A percentile compares a stretch with the other conserved stretches of the same genome.
Conservation (phyloP, 139 green algal genomes). For the Pedinophyceae sp. region DNA sequence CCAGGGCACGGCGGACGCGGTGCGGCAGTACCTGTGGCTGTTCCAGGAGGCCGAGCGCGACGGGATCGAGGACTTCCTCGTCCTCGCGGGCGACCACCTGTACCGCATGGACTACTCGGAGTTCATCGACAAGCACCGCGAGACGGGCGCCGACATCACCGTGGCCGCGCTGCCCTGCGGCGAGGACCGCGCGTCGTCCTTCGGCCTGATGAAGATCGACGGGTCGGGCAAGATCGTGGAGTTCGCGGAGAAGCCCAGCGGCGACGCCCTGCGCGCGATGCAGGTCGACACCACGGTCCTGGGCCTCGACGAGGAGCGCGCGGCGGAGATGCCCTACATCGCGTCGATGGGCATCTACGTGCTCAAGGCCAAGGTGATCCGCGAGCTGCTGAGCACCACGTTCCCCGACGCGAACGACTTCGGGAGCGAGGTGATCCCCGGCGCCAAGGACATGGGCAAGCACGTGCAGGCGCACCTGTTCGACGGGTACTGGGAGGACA, state of each 20-base stretch:
- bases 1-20: constrained; percentile 93
- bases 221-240: constrained; percentile 63
- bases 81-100: constrained; percentile 93
- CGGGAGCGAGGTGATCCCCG: constrained; percentile 67
- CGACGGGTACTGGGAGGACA: constrained; percentile 82
- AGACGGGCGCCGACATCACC: constrained; percentile 85
- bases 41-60: constrained; percentile 80
- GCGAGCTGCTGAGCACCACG: constrained; percentile 31
- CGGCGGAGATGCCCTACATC: constrained; percentile 86
- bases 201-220: constrained; percentile 99
- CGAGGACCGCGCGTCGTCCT: constrained; percentile 72
- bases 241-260: constrained; percentile 97
- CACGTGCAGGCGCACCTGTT: constrained; percentile 65
- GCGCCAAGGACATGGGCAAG: constrained; percentile 53
- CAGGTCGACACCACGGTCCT: constrained; percentile 91
- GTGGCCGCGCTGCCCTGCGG: constrained; percentile 88
- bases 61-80: constrained; percentile 92
- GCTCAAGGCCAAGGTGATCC: constrained; percentile 47
- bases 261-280: constrained; percentile 79
- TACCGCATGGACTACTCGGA: constrained; percentile 99
- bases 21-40: constrained; percentile 98
- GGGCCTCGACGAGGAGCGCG: constrained; percentile 62
- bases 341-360: constrained; percentile 99
- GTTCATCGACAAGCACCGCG: constrained; percentile 84
- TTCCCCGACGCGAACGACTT: constrained; percentile 69